Evolutionary conservation across 768 basidiomycete genomes (phyloP), one percentile per base, ranked within the genome.

Genomic region (Cystobasidiopsis lactophilus): DNA sequence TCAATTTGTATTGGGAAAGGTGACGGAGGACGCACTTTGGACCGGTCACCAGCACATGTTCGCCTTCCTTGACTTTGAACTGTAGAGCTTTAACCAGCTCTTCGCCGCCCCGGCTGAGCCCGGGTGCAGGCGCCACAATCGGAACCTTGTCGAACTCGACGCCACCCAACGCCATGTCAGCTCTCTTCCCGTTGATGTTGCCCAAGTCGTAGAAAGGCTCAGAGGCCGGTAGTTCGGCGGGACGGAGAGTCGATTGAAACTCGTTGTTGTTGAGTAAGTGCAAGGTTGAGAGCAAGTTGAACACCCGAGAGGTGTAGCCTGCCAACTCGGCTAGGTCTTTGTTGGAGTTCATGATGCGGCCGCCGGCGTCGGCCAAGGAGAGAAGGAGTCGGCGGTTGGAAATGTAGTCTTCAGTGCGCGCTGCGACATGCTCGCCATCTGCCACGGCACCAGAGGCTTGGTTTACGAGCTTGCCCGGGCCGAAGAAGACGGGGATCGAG

Each of bases 291-390:
- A 93, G 69, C 13, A 96, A 75, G 18, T 78, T 78, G 69, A 89
- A 93, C 13, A 96, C 72, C 41, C 91, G 77, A 27, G 79, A 80
- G 2, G 91, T 93, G 52, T 89, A 76, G 10, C 91, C 91, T 3
- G 86, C 85, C n/a, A 95, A 75, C 64, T 91, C 85, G 23, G 93
- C 76, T 5, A 95, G 70, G 60, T 95, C 91, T 64, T 93, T 96
- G 65, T 89, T 86, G 0, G 85, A 85, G 63, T 86, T 89, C 89
- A 96, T 95, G 43, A 95, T 69, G 31, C 91, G 74, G 0, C 88
- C 86, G 16, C 91, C 91, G 0, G 89, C 91, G 60, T 96, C 91
- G 1, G 91, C 88, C n/a, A 96, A 75, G 1, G 88, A 88, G 30
- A 95, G 73, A 2, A 96, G 73, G 0, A 95, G 74, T 11, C 91